Base-by-base conservation (phyloP, 805 yeast species). In the Komagataella populi region DNA sequence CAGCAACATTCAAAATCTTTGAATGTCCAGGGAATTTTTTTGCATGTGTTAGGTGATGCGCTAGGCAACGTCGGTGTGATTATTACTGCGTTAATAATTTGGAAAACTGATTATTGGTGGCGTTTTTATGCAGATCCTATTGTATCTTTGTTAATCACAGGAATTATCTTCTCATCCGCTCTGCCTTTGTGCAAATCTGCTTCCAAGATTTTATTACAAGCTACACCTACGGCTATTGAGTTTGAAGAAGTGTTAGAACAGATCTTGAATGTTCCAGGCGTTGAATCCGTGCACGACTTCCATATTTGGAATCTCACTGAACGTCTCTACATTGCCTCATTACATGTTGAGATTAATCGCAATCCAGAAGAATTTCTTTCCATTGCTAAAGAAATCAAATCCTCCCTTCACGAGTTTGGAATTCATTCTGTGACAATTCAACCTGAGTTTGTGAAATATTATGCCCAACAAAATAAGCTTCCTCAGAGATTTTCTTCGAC, bases 221-320 rank as follows among this genome's bases (percentile, higher is more conserved):
- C 96, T 1, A 86, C 96, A 1, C 99, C 99, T 20, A 74, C 83
- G n/a, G 74, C 82, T 45, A 73, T 93, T 51, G 80, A 88, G 58
- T 83, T 95, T 17, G 84, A 85, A 55, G 76, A 75, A 30, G 87
- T 93, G 47, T 78, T 82, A 53, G 70, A 73, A 49, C 87, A 86
- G 54, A 83, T 91, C 47, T 66, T 80, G 44, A 68, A 76, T 16
- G 72, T 93, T 17, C 76, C 80, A 1, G 86, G 90, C 23, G 91
- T 91, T 50, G 74, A 78, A 52, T 85, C 95, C 1, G 83, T 93
- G 36, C 99, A 91, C 65, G 99, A 91, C 67, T 83, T 91, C 73
- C 99, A 91, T 66, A 83, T 91, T 53, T 91, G 99, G 99, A 91
- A 89, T 63, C 75, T 91, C 58, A 87, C 90, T 49, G 99, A 91